Evolutionary conservation across 441 rosid genomes (phyloP), one percentile per base, ranked within the genome.

Genomic region (Gossypium aridum): DNA sequence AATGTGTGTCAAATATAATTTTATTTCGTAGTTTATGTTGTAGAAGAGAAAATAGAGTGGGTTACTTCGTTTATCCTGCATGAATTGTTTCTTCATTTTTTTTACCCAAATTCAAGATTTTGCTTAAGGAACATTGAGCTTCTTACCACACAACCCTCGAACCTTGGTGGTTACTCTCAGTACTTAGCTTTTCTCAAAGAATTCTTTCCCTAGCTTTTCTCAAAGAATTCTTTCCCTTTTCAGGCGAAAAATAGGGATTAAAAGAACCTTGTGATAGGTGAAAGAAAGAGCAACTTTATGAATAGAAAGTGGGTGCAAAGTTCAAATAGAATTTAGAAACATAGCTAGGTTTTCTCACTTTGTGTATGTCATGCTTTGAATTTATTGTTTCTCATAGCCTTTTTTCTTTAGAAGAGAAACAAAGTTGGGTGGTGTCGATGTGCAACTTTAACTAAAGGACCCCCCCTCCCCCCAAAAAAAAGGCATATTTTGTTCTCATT

Each of bases 331-430:
- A 39, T 16, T 51, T 49, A 59, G 64, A 54, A 67, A 62, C 69
- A 55, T 67, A 5, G 51, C 12, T n/a, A 37, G 31, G 55, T 71
- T 79, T 55, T 64, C 75, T 57, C 47, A 55, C 57, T 23, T 16
- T 56, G 47, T 19, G 65, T 39, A 55, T 67, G 54, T 79, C 66
- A 75, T 59, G 71, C 82, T 49, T 49, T 31, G 43, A 60, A 67
- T 65, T 16, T 4, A 7, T 34, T 34, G 39, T 75, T 63, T 47
- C 26, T 12, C 0, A 13, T 25, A 25, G 64, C 64, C 57, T 22
- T 55, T 73, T 73, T 70, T 78, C 8, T 51, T 13, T 25, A 0
- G 47, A 54, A 62, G 62, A 64, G 13, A 39, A 20, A 34, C 45
- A 22, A 26, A 54, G 39, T 13, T 39, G 64, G 65, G 39, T 56